Evolutionary conservation across 1,284 basidiomycete species (phyloP).

Genomic region (Ganoderma sp.): DNA sequence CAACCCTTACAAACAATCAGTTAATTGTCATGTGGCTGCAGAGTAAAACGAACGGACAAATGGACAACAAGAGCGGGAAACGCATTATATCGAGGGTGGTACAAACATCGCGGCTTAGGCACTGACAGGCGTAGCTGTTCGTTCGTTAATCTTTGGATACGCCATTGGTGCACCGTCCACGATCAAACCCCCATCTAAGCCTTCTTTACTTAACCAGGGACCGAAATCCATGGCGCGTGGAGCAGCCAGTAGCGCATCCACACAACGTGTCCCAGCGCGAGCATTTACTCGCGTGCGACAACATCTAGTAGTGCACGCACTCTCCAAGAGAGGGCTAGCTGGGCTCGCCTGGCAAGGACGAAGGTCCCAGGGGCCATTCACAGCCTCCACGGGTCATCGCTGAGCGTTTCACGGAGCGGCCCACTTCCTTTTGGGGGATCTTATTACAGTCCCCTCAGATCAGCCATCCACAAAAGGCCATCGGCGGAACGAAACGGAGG

Average conservation of each 20-base stretch:
- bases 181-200: too few species aligned
- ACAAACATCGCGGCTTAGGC: too few species aligned
- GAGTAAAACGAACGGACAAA: too few species aligned
- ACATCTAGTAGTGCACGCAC: slow-evolving; percentile 23
- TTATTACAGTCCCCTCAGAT: slow-evolving; percentile 15
- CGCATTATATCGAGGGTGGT: too few species aligned
- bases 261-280: slow-evolving; percentile 19
- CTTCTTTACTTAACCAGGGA: too few species aligned
- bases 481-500: slow-evolving; percentile 14
- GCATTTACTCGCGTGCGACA: slow-evolving; percentile 18
- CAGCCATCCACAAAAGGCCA: slow-evolving; percentile 14
- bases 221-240: too few species aligned
- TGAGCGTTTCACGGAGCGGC: slow-evolving; percentile 24
- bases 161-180: too few species aligned
- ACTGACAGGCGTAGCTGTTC: too few species aligned
- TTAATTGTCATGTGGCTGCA: too few species aligned
- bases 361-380: slow-evolving; percentile 14
- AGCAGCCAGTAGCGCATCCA: slow-evolving; percentile 25
- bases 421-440: slow-evolving; percentile 17
- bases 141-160: too few species aligned
- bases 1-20: too few species aligned
- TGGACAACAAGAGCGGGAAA: too few species aligned
- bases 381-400: slow-evolving; percentile 10
- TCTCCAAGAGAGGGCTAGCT: slow-evolving; percentile 18
- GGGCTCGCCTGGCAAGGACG: slow-evolving; percentile 9